These are phyloP conservation scores for Phytophthora ramorum DNA, from an alignment of 352 stramenopile genomes.

Conservation along the genomic window DNA sequence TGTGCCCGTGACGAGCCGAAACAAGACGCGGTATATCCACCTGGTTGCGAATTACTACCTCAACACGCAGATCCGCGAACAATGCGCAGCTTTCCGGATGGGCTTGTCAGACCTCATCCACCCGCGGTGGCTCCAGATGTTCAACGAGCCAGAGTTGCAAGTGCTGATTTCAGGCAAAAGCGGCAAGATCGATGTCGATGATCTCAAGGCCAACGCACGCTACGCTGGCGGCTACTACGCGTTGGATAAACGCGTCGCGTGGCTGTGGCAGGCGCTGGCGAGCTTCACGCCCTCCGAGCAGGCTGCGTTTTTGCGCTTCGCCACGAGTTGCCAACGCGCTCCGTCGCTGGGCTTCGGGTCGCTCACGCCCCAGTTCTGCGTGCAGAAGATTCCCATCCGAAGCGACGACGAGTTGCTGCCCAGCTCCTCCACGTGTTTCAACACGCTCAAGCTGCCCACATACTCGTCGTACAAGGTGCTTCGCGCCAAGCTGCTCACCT, in stretches of 20 bases:
- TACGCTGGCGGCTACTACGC: conserved; percentile 96
- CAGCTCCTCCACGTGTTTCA: conserved; percentile 97
- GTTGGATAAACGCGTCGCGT: conserved; percentile 76
- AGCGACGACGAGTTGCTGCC: conserved; percentile 90
- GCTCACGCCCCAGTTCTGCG: conserved; percentile 95
- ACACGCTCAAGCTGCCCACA: conserved; percentile 97
- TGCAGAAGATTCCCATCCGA: conserved; percentile 79
- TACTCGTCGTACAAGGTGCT: conserved; percentile 96
- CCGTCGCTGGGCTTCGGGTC: conserved; percentile 95
- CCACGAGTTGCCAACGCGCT: conserved; percentile 95
- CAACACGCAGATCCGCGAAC: conserved; percentile 92
- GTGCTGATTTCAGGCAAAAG: conserved; percentile 92
- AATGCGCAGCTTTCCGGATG: conserved; percentile 93
- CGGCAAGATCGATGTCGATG: conserved; percentile 63
- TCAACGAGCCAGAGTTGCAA: conserved; percentile 97
- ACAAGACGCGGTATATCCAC: conserved; percentile 96
- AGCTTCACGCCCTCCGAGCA: conserved; percentile 88
- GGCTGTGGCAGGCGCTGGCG: conserved; percentile 72
- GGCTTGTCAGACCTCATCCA: conserved; percentile 95
- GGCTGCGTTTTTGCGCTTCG: conserved; percentile 93
- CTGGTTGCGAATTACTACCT: conserved; percentile 97
- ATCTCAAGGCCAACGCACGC: conserved; percentile 89
- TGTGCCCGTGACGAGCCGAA: conserved; percentile 92
- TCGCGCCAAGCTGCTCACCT: conserved; percentile 92
- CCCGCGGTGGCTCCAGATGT: conserved; percentile 92